These are phyloP conservation scores for Podospora pseudopauciseta DNA, from an alignment of 495 filamentous ascomycete species.

Conservation along the genomic window DNA sequence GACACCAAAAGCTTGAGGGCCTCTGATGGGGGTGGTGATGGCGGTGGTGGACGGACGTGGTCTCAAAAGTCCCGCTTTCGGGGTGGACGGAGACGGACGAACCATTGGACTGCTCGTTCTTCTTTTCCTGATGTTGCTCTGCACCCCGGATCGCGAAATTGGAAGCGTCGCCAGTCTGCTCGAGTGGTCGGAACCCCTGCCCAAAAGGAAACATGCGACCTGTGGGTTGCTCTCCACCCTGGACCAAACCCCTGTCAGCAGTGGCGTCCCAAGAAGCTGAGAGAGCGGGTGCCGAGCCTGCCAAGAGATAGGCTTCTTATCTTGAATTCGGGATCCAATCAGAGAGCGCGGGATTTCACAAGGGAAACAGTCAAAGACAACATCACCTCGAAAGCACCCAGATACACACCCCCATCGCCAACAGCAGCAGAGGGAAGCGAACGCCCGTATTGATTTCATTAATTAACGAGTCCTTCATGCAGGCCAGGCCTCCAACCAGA, in stretches of 20 bases:
- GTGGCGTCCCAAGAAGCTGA: slow-evolving; percentile 10
- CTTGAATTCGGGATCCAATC: slow-evolving; percentile 21
- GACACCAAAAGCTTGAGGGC: not conserved
- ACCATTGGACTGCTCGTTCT: not conserved
- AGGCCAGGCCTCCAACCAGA: not conserved
- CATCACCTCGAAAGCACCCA: not conserved
- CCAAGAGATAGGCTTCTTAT: slow-evolving; percentile 34
- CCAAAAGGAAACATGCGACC: not conserved
- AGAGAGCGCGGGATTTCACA: slow-evolving; percentile 21
- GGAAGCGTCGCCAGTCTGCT: not conserved
- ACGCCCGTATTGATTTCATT: not conserved
- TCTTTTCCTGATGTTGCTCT: not conserved
- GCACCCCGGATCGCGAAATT: slow-evolving; percentile 11
- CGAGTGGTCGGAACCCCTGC: slow-evolving; percentile 2
- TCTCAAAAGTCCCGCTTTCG: not conserved
- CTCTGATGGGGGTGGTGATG: not conserved
- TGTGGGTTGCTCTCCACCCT: not conserved
- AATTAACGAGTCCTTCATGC: not conserved
- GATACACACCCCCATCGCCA: not conserved
- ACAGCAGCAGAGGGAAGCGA: not conserved
- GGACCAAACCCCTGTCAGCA: not conserved
- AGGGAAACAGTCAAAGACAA: slow-evolving; percentile 24
- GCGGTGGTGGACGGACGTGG: too few relatives aligned
- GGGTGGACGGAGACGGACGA: not conserved
- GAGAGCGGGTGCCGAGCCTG: slow-evolving; percentile 16